phyloP scores from a whole-genome alignment of 2,329 filamentous ascomycete species.

The Aureobasidium sp. region DNA sequence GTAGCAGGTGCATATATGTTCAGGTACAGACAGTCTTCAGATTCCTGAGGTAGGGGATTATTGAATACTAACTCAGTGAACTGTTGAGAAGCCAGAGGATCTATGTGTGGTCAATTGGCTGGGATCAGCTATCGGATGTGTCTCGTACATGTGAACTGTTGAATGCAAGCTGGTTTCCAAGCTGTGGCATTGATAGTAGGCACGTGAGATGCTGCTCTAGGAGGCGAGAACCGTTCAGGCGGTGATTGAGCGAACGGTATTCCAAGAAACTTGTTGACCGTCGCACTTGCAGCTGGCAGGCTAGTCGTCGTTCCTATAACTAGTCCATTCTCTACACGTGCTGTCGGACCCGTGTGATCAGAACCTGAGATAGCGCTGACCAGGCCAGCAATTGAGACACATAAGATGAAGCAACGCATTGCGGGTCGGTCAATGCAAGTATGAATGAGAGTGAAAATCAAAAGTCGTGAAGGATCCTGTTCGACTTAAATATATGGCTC shows the following conservation, averaged over 20 bases:
- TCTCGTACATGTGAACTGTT: constrained; percentile 23
- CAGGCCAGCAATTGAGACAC: not conserved
- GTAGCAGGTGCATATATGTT: constrained; percentile 30
- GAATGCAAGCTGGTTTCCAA: constrained; percentile 28
- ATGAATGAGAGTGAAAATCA: not conserved
- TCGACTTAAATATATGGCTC: not conserved
- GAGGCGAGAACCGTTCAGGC: constrained; percentile 27
- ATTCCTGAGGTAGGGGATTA: constrained; percentile 26
- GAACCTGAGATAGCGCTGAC: not conserved
- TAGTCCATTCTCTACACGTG: constrained; percentile 24
- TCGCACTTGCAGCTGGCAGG: constrained; percentile 25
- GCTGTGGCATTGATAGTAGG: constrained; percentile 24
- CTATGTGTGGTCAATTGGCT: constrained; percentile 17
- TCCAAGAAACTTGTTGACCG: constrained; percentile 30
- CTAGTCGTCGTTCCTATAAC: constrained; percentile 26
- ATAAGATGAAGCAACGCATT: not conserved
- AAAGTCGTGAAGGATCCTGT: not conserved
- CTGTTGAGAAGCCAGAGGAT: constrained; percentile 24
- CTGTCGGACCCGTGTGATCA: constrained; percentile 20
- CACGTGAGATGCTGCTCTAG: constrained; percentile 2
- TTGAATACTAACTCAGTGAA: constrained; percentile 28
- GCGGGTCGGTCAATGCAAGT: not conserved
- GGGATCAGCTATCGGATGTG: not conserved
- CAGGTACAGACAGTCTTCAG: constrained; percentile 31
- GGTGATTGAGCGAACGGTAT: constrained; percentile 29